Base-by-base conservation (phyloP, 2,329 filamentous ascomycete genomes). In the Amesomyces nigricolor region DNA sequence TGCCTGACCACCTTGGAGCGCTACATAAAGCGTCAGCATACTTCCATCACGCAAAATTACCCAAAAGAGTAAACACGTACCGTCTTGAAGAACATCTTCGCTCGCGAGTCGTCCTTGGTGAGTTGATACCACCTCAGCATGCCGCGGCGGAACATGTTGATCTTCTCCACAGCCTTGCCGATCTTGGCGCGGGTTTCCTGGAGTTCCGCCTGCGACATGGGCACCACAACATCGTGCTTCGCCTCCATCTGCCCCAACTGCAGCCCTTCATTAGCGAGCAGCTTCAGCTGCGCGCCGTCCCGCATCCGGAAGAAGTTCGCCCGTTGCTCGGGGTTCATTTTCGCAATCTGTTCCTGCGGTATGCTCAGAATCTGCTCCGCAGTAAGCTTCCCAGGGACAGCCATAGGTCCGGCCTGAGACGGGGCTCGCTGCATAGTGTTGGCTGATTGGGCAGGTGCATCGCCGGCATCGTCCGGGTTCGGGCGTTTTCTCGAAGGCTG, bases 1-100 rank as follows among this genome's bases (percentile, higher is more conserved):
- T 85, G 82, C 44, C 73, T 74, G 0, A 74, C 62, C 32, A 85
- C 70, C 10, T 78, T 78, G 29, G 74, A 68, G 57, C 80, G 78
- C 80, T 85, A 62, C 40, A 52, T 2, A 9, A 46, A 16, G 13
- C 5, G 48, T 61, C 38, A 61, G 58, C 37, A 58, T 32, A 46
- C 13, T 3, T 14, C 4, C 35, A 3, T 10, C 13, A 14, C 19
- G 5, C 26, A 7, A 19, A n/a, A 22, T 19, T n/a, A 35, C 9
- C 11, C 32, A 17, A 39, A 44, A 13, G 17, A 16, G 8, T 9
- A 5, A 17, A 48, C 16, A 73, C 78, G 72, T 70, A 81, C 78
- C 58, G 72, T 72, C 62, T 73, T 74, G 69, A 81, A 80, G 59
- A 80, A 82, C 68, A 74, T 72, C 60, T 70, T 75, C 4, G 77